A percentile compares a stretch with the other conserved stretches of the same genome.
Conservation (phyloP, 805 yeast genomes). For the Candida boidinii region DNA sequence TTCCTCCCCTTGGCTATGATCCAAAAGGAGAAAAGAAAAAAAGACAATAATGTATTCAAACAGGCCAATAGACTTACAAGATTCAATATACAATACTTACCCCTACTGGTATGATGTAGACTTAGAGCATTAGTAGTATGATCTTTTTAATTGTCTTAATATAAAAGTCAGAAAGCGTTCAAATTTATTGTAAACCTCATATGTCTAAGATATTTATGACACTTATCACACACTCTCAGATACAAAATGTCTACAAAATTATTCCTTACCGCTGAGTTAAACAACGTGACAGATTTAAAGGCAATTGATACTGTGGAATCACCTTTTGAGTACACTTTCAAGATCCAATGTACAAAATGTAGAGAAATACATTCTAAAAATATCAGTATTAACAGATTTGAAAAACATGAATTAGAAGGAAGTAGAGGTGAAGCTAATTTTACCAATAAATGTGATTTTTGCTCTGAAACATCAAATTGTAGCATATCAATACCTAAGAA, state of each 20-base stretch:
- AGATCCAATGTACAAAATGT: constrained; percentile 69
- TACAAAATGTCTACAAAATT: constrained; percentile 18
- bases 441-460: constrained; percentile 38
- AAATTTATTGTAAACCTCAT: neutral
- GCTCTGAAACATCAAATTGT: constrained; percentile 16
- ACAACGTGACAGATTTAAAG: constrained; percentile 25
- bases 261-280: constrained; percentile 26
- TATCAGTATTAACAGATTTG: constrained; percentile 59
- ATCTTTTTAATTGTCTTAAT: neutral
- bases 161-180: neutral
- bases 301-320: constrained; percentile 50
- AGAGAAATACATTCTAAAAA: constrained; percentile 68
- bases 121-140: neutral
- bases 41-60: too few species aligned
- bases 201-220: neutral
- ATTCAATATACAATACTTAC: too few species aligned
- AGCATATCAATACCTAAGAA: constrained; percentile 16
- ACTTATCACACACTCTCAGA: too few species aligned
- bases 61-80: too few species aligned
- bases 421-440: constrained; percentile 81
- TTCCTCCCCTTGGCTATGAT: too few species aligned
- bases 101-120: too few species aligned
- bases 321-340: constrained; percentile 73
- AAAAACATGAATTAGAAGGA: constrained; percentile 54
- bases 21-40: too few species aligned